phyloP scores from a whole-genome alignment of 331 rosid genomes.

The Ulmus americana region DNA sequence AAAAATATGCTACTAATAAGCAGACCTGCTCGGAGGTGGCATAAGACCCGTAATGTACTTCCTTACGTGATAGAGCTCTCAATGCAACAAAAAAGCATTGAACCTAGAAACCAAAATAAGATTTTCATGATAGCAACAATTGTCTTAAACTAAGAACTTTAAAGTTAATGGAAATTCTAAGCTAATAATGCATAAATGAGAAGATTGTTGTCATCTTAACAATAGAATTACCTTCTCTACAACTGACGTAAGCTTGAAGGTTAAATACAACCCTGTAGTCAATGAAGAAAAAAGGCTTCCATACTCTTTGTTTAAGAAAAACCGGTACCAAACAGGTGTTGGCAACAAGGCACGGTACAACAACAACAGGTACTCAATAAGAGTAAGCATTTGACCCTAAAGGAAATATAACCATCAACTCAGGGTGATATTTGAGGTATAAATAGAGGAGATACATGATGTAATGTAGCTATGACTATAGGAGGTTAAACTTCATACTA shows the following conservation, averaged over 20 bases:
- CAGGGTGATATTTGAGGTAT: not conserved
- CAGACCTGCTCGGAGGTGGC: slow-evolving; percentile 54
- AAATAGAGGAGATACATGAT: not conserved
- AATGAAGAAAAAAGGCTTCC: slow-evolving; percentile 93
- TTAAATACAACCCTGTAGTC: slow-evolving; percentile 89
- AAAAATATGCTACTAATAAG: not conserved
- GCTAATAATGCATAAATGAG: not conserved
- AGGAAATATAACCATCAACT: slow-evolving; percentile 1
- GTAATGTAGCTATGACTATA: not conserved
- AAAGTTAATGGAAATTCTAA: not conserved
- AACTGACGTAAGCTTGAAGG: slow-evolving; percentile 91
- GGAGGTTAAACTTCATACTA: not conserved
- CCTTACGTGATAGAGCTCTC: slow-evolving; percentile 51
- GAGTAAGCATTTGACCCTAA: slow-evolving; percentile 94
- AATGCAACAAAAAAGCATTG: slow-evolving; percentile 47
- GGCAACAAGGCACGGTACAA: slow-evolving; percentile 94
- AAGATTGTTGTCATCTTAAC: slow-evolving; percentile 1
- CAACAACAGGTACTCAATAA: slow-evolving; percentile 75
- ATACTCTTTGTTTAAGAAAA: slow-evolving; percentile 93
- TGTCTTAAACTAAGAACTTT: not conserved
- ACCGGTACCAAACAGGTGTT: slow-evolving; percentile 94
- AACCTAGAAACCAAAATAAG: slow-evolving; percentile 33
- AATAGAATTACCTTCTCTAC: slow-evolving; percentile 67
- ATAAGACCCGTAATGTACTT: slow-evolving; percentile 52
- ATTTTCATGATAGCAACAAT: not conserved